Evolutionary conservation across 1,284 basidiomycete genomes (phyloP), one percentile per base, ranked within the genome.

Genomic region (Ganoderma resinaceum): DNA sequence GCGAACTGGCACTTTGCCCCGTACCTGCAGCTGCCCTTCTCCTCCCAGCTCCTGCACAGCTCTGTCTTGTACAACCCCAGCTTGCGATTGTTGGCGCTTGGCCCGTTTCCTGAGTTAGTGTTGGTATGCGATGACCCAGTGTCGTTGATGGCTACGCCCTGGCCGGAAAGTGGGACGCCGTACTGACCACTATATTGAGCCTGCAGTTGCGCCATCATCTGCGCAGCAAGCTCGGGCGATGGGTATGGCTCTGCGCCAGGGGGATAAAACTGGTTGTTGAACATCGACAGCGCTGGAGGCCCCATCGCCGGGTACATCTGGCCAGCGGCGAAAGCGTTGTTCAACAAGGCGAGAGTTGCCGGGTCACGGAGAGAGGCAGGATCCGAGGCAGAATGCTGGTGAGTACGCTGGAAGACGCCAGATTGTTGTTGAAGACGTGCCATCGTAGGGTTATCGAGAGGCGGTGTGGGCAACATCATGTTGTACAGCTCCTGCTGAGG

Each of bases 61-160:
- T 97, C 95, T 0, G 95, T 97, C 86, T 97, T 97, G 86, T 96
- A 97, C 60, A 96, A 78, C 29, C 92, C 93, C 40, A 94, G 80
- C 82, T 97, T 97, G 73, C 93, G 86, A 76, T 96, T 96, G 80
- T 95, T 95, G 4, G 93, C 91, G 70, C 92, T 95, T 9, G 94
- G 94, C 0, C 94, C 94, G 62, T 82, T 80, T 43, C 78, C 78
- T 18, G 65, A 76, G 4, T 64, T 63, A 78, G 83, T 68, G 61
- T 70, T 71, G 3, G 72, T 69, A 62, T 81, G 81, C 2, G 71
- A 64, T 60, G 68, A 52, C 5, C 71, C 70, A 1, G 74, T 73
- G 68, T 71, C 69, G 38, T 70, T 72, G 11, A 74, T 59, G 23
- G 64, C 38, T 26, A 75, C 59, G 31, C 71, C 73, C 55, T 77